These are phyloP conservation scores for Cronartium ribicola DNA, from an alignment of 1,284 basidiomycete genomes.

Conservation along the genomic window DNA sequence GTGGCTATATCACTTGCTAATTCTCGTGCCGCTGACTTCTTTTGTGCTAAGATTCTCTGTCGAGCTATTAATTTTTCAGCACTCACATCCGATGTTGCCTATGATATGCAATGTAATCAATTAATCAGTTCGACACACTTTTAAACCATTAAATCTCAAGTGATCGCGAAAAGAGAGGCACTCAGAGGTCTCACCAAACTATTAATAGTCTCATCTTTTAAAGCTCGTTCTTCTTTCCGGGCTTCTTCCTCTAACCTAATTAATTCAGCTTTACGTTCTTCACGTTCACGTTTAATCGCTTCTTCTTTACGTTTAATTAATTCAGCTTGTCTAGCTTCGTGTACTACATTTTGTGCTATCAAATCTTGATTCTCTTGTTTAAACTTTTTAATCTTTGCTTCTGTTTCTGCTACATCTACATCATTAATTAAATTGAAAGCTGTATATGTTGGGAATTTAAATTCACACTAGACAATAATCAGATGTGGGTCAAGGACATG, in stretches of 20 bases:
- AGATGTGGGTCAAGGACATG: constrained; percentile 4
- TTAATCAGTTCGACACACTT: background rate
- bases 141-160: too few species aligned
- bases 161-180: background rate
- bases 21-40: constrained; percentile 20
- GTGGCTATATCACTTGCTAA: constrained; percentile 34
- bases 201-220: constrained; percentile 30
- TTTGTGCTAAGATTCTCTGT: constrained; percentile 27
- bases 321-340: constrained; percentile 68
- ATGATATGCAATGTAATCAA: background rate
- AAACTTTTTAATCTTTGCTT: constrained; percentile 73
- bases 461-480: constrained; percentile 6
- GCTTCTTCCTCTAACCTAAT: constrained; percentile 39
- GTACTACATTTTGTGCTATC: constrained; percentile 72
- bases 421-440: constrained; percentile 95
- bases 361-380: constrained; percentile 71
- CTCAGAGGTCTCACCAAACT: constrained; percentile 25
- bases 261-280: constrained; percentile 32
- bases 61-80: constrained; percentile 30
- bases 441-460: constrained; percentile 49
- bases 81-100: constrained; percentile 32
- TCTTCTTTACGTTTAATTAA: constrained; percentile 71
- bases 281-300: constrained; percentile 46
- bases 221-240: constrained; percentile 26
- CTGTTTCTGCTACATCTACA: constrained; percentile 76